Evolutionary conservation across 768 basidiomycete species (phyloP).

Genomic region (Gymnopilus junonius): DNA sequence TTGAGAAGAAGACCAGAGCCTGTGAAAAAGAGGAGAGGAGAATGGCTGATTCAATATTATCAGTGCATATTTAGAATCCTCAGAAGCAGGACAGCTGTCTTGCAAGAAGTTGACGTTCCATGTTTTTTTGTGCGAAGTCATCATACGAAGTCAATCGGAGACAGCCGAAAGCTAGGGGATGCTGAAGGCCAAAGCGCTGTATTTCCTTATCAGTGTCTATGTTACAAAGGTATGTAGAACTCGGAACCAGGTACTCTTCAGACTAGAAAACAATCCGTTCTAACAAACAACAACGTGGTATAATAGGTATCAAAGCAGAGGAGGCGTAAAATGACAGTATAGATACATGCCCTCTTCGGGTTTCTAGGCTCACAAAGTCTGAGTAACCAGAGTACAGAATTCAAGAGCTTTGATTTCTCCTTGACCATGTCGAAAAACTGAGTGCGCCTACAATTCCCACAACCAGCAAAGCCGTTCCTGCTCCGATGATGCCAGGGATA

Average conservation of each 20-base stretch:
- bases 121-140: constrained; percentile 18
- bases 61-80: constrained; percentile 49
- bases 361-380: neutral
- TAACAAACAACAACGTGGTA: neutral
- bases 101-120: constrained; percentile 51
- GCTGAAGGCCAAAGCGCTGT: neutral
- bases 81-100: constrained; percentile 6
- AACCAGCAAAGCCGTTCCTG: constrained; percentile 81
- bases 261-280: neutral
- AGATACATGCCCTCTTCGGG: neutral
- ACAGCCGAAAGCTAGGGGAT: constrained; percentile 4
- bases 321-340: neutral
- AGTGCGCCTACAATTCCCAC: constrained; percentile 80
- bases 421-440: constrained; percentile 72
- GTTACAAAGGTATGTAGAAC: neutral
- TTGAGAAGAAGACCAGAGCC: constrained; percentile 56
- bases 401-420: constrained; percentile 67
- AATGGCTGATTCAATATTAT: constrained; percentile 94
- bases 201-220: neutral
- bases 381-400: neutral
- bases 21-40: constrained; percentile 58
- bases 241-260: neutral
- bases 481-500: constrained; percentile 78
- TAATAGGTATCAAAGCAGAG: neutral
- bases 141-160: neutral